Evolutionary conservation across 495 filamentous ascomycete genomes (phyloP).

Genomic region (Pseudevernia furfuracea): DNA sequence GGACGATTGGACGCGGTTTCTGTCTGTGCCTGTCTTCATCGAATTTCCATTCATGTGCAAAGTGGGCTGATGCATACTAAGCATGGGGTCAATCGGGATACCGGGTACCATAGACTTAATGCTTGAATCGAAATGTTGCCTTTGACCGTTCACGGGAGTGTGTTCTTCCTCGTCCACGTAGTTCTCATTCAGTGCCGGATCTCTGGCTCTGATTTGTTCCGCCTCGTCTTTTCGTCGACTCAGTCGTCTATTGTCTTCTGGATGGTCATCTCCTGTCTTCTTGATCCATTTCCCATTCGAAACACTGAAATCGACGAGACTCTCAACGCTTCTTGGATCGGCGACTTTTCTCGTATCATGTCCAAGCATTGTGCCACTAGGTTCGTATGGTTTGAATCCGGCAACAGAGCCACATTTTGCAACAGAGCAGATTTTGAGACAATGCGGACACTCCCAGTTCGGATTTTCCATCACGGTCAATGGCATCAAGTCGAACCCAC

Average conservation of each 20-base stretch:
- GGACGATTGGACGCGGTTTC: conserved; percentile 6
- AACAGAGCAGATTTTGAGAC: conserved; percentile 75
- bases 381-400: conserved; percentile 63
- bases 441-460: conserved; percentile 82
- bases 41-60: conserved; percentile 3
- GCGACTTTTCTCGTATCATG: conserved; percentile 83
- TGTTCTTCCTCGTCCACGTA: conserved; percentile 31
- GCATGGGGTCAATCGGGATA: conserved; percentile 46
- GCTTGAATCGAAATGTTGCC: conserved; percentile 24
- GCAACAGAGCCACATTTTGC: conserved; percentile 58
- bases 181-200: conserved; percentile 37
- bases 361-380: conserved; percentile 74
- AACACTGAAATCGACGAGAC: conserved; percentile 72
- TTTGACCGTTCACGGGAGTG: conserved; percentile 13
- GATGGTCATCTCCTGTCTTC: conserved; percentile 41
- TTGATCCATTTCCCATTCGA: conserved; percentile 77
- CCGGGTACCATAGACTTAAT: conserved; percentile 31
- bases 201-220: conserved; percentile 39
- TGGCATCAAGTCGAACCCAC: conserved; percentile 82
- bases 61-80: conserved; percentile 29
- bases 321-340: conserved; percentile 81
- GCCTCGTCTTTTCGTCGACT: conserved; percentile 44
- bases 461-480: conserved; percentile 67
- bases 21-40: not conserved
- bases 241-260: conserved; percentile 40